Base-by-base conservation (phyloP, 2,329 filamentous ascomycete genomes). In the Beauveria scarabaeidicola region DNA sequence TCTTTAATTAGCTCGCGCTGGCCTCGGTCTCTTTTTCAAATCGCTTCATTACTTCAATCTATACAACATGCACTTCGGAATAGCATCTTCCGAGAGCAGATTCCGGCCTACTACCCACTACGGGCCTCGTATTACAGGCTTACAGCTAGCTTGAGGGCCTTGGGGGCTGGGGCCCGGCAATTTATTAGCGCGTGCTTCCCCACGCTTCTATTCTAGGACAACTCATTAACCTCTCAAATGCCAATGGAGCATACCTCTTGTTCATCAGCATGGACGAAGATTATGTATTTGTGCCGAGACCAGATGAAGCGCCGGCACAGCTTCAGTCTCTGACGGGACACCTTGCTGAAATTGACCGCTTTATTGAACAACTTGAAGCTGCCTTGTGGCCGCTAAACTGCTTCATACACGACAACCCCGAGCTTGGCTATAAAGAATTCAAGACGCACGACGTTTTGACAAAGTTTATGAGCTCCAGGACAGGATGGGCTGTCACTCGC, bases 391-490 rank as follows among this genome's bases (percentile, higher is more conserved):
- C 66, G 5, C 66, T 78, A 41, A 76, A 72, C 62, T 69, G 72
- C 8, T 68, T 70, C 43, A 74, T 79, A 17, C 76, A 78, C 64
- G 71, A 74, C 43, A 70, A 78, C 51, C 76, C 76, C 0, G 76
- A 79, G 63, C 66, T 76, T 3, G 72, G 69, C 8, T 78, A 73
- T 60, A 66, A 75, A 44, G 76, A 79, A 61, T 66, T 69, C 56
- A 73, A 73, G 32, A 74, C 77, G 0, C 76, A 78, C 59, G 68
- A 73, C n/a, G 65, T 69, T 3, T 65, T 78, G 47, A 75, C 74
- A 0, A 66, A 66, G 5, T 78, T 72, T 52, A 65, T 77, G 61
- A 62, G 65, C 32, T 64, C 62, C 3, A 70, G 69, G 29, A 29
- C 67, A 6, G 72, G 68, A 5, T 77, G 75, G 74, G 60, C 67